Evolutionary conservation across 352 stramenopile genomes (phyloP).

Genomic region (Globisporangium splendens): DNA sequence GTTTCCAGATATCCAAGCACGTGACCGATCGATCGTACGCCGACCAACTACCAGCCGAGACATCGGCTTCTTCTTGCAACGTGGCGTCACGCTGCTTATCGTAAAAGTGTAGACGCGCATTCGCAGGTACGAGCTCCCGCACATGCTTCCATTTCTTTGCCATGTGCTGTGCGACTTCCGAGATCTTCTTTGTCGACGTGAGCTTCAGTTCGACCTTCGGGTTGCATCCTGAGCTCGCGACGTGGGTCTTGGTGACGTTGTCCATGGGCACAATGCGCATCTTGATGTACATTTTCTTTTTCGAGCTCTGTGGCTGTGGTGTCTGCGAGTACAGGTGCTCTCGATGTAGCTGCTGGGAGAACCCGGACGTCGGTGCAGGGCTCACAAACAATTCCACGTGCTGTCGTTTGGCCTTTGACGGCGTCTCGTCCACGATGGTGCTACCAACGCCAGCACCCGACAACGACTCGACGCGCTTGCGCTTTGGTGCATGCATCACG

Average conservation of each 20-base stretch:
- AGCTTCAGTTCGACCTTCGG: constrained; percentile 82
- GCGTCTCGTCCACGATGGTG: constrained; percentile 8
- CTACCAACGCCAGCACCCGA: background rate
- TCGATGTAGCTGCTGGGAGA: constrained; percentile 3
- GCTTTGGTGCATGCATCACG: constrained; percentile 17
- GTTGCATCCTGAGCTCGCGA: constrained; percentile 46
- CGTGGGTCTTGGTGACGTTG: constrained; percentile 42
- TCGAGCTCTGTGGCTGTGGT: constrained; percentile 34
- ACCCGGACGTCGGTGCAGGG: constrained; percentile 18
- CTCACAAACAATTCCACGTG: constrained; percentile 28
- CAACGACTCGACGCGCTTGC: constrained; percentile 22
- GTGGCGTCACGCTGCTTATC: constrained; percentile 31
- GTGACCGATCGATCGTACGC: constrained; percentile 40
- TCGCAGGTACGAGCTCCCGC: constrained; percentile 18
- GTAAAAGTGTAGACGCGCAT: constrained; percentile 48
- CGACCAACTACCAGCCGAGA: constrained; percentile 27
- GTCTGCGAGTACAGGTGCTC: constrained; percentile 30
- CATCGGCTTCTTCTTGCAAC: background rate
- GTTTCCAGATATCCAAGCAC: constrained; percentile 74
- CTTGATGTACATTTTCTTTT: constrained; percentile 82
- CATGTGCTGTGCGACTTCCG: constrained; percentile 77
- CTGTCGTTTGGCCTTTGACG: constrained; percentile 8
- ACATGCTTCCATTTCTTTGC: constrained; percentile 68
- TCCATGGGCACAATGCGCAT: constrained; percentile 79
- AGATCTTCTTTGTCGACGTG: constrained; percentile 73